Evolutionary conservation across 2,329 filamentous ascomycete genomes (phyloP), one percentile per base, ranked within the genome.

Genomic region (Talaromyces sp.): DNA sequence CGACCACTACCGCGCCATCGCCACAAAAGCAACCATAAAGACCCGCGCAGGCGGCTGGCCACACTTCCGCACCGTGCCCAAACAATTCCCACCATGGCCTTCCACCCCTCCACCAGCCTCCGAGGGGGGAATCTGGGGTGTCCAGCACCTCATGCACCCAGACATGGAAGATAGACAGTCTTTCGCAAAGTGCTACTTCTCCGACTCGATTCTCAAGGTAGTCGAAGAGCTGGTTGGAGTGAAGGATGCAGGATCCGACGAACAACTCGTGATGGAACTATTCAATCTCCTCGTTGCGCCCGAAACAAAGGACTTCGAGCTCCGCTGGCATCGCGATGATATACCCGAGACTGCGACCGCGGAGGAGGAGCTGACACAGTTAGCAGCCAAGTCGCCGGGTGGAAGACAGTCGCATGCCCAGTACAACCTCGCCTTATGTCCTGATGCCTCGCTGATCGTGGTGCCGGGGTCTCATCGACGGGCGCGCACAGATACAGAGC

Each of bases 11-110:
- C 87, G 86, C 63, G 66, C 69, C 49, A 86, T 86, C 37, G 83
- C 85, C 46, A 67, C 75, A 30, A 71, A 80, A 52, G 81, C 83
- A n/a, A 84, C 85, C 17, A 67, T 75, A 2, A 75, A 84, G 37
- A 87, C 89, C 37, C 85, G 89, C 57, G 63, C 77, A n/a, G 90
- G 90, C 33, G 67, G 80, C 57, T 96, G 91, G 91, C 89, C 89
- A 3, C 82, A 88, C 73, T 86, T 95, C 65, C 88, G 91, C 59
- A 93, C 89, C 0, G 83, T 94, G 2, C 89, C 89, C 49, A 95
- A 95, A 73, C 91, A 96, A 73, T 96, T 96, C 75, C 91, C 91
- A 0, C 91, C 91, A 0, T 96, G 91, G 91, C 77, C 82, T 4
- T 78, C 78, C n/a, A 77, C 79, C 45, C 75, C 80, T 1, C 76